Base-by-base conservation (phyloP, 345 rosid species). In the Sisymbrium altissimum region DNA sequence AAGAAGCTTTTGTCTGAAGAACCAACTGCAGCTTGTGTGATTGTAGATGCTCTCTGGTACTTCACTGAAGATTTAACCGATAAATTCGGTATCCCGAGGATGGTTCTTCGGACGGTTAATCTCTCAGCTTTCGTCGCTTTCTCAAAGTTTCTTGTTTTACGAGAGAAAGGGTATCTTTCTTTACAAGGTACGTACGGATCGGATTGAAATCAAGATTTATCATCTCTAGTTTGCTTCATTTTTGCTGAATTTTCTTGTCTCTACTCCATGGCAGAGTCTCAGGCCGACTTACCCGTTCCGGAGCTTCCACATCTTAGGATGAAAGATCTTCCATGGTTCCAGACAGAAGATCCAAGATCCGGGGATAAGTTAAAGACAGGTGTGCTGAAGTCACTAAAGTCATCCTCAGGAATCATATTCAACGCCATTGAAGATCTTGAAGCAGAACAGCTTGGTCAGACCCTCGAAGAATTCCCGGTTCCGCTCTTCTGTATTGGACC, bases 401-500 rank as follows among this genome's bases (percentile, higher is more conserved):
- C 78, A 45, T 81, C 84, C 12, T 73, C 88, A 17, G 90, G 87
- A 39, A 45, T 88, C 52, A 81, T 88, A 63, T 78, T 76, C 58
- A 88, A 88, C 76, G 77, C 87, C 8, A 74, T 72, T 19, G 75
- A 86, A 79, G 87, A 81, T 4, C 84, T 88, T 35, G 90, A 88
- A 74, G 0, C 70, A 48, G 74, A 72, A 12, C 76, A 60, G 38
- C 70, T 78, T 4, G 17, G 33, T 17, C 29, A 71, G 66, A 18
- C 78, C 11, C 70, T 69, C 2, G 58, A 53, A n/a, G 81, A 74
- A 4, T 64, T 81, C 68, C 78, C 58, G n/a, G 58, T 83, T 48
- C 86, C 87, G 21, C 3, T 35, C 53, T 86, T 86, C 71, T 71
- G 71, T 1, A 58, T 86, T 3, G 88, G 88, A 43, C 90, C 86